Conservation (phyloP, 192 early-diverging fungal species). For the Coemansia sp. region DNA sequence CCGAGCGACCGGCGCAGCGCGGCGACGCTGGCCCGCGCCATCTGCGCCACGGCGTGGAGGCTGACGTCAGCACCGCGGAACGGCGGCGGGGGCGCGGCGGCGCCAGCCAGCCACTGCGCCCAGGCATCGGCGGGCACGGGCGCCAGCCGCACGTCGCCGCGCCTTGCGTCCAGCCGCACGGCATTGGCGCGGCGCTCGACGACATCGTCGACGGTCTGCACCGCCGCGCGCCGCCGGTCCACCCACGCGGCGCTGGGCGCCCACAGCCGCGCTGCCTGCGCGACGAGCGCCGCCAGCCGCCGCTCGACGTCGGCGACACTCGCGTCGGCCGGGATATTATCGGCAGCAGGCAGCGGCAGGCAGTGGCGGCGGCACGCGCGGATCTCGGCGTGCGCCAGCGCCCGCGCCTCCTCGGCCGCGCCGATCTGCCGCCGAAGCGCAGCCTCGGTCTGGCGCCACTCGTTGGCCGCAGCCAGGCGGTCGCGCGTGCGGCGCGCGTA, state of each 20-base stretch:
- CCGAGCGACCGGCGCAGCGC: constrained; percentile 19
- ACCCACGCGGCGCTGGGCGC: constrained; percentile 32
- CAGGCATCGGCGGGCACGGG: constrained; percentile 38
- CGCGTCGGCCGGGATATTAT: constrained; percentile 24
- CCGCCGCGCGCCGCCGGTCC: constrained; percentile 2
- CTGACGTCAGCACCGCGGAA: constrained; percentile 33
- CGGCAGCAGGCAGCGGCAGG: not conserved
- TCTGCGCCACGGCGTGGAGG: constrained; percentile 32
- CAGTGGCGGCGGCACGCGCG: constrained; percentile 20
- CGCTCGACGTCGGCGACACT: constrained; percentile 11
- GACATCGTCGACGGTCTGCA: constrained; percentile 23
- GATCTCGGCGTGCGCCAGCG: constrained; percentile 12
- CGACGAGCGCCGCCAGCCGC: constrained; percentile 11
- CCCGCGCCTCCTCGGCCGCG: not conserved
- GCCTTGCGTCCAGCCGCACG: constrained; percentile 32
- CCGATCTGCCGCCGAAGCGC: constrained; percentile 4
- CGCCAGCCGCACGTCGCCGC: constrained; percentile 28
- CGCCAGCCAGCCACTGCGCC: constrained; percentile 40
- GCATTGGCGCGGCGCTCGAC: constrained; percentile 29
- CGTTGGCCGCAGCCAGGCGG: constrained; percentile 21
- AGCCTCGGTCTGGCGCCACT: constrained; percentile 20
- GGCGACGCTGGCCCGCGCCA: constrained; percentile 37
- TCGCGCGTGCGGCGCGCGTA: constrained; percentile 43
- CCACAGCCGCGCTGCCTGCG: constrained; percentile 36
- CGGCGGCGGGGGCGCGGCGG: constrained; percentile 20